Conservation (phyloP, 495 filamentous ascomycete species). For the Lasiosphaeriaceae sp. region DNA sequence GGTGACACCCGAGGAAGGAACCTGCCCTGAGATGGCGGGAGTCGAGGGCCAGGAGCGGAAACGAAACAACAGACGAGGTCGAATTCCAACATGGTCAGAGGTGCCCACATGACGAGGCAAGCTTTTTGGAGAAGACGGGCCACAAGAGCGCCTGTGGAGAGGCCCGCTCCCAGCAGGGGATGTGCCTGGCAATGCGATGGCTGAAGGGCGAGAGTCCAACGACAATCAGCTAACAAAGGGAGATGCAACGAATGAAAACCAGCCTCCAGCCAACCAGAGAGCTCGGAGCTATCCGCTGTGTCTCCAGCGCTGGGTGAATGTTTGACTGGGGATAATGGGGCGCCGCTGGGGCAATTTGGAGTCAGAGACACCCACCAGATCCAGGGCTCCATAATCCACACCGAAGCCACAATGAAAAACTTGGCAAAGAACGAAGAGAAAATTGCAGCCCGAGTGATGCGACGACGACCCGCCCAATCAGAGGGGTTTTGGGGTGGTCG, state of each 20-base stretch:
- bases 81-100: not conserved
- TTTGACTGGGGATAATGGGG: conserved; percentile 1
- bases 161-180: no score
- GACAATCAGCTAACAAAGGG: not conserved
- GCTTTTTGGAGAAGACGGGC: no score
- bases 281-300: conserved; percentile 1
- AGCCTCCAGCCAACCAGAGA: conserved; percentile 1
- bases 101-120: conserved; percentile 1
- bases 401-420: no score
- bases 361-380: not conserved
- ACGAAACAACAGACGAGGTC: not conserved
- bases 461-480: no score
- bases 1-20: not conserved
- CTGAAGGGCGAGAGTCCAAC: not conserved
- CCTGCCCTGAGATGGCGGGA: not conserved
- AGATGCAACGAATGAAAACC: not conserved
- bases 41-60: not conserved
- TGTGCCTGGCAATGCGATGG: no score
- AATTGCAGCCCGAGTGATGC: no score
- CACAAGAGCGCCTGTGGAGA: no score
- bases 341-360: no score
- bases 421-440: no score
- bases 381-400: no score
- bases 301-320: not conserved
- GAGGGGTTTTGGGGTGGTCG: no score